phyloP scores from a whole-genome alignment of 2,329 filamentous ascomycete genomes.

The Colletotrichum caudatum region DNA sequence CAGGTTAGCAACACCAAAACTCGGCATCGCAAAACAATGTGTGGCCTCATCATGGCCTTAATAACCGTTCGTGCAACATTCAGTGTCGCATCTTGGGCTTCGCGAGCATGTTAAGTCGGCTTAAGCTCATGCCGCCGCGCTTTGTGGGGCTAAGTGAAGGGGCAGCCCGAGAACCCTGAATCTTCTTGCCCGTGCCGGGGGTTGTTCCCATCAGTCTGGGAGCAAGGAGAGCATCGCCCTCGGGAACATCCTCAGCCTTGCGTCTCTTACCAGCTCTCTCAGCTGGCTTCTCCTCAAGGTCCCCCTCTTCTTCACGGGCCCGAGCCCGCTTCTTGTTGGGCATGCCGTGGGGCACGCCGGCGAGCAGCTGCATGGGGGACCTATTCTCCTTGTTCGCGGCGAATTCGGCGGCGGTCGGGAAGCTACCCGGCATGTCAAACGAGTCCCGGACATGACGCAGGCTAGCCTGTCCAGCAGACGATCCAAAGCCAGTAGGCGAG shows the following conservation, averaged over 20 bases:
- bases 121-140: constrained; percentile 64
- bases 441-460: constrained; percentile 71
- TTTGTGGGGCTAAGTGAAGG: constrained; percentile 59
- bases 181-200: constrained; percentile 53
- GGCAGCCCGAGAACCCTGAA: constrained; percentile 46
- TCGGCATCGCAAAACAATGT: not conserved
- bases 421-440: constrained; percentile 66
- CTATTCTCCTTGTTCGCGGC: constrained; percentile 69
- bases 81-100: constrained; percentile 69
- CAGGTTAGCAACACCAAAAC: constrained; percentile 19
- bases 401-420: constrained; percentile 53
- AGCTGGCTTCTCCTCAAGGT: constrained; percentile 68
- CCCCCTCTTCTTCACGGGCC: constrained; percentile 68
- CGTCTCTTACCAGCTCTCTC: constrained; percentile 70
- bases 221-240: constrained; percentile 65
- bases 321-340: constrained; percentile 74
- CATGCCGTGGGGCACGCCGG: constrained; percentile 71
- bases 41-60: not conserved
- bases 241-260: constrained; percentile 61
- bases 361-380: constrained; percentile 53
- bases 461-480: constrained; percentile 69
- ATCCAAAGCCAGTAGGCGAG: constrained; percentile 66
- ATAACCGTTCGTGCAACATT: not conserved
- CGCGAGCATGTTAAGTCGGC: constrained; percentile 71
- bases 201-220: constrained; percentile 58